These are phyloP conservation scores for Polytolypa hystricis DNA, from an alignment of 2,329 filamentous ascomycete genomes.

Conservation along the genomic window DNA sequence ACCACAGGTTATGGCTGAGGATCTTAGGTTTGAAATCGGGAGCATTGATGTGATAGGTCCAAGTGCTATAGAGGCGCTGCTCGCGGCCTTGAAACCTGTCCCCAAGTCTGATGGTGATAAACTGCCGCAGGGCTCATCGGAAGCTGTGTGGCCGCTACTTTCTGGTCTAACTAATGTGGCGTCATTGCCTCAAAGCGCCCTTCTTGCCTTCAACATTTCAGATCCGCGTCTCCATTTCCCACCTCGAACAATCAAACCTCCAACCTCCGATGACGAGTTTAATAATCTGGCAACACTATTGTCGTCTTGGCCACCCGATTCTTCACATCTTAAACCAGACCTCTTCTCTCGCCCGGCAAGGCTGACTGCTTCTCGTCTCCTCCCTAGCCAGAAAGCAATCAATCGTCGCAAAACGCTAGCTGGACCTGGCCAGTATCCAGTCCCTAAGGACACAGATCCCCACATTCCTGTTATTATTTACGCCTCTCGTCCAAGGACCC, in stretches of 20 bases:
- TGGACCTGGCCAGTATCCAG: conserved; percentile 51
- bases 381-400: conserved; percentile 67
- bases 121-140: conserved; percentile 20
- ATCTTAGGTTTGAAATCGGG: conserved; percentile 60
- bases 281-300: conserved; percentile 48
- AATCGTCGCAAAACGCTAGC: conserved; percentile 61
- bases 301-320: conserved; percentile 57
- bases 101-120: conserved; percentile 22
- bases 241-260: conserved; percentile 44
- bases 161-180: conserved; percentile 53
- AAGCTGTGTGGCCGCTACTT: conserved; percentile 32
- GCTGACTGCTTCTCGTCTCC: conserved; percentile 51
- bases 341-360: conserved; percentile 62
- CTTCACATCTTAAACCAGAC: conserved; percentile 29
- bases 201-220: conserved; percentile 60
- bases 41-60: conserved; percentile 62
- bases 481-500: conserved; percentile 39
- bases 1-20: conserved; percentile 51
- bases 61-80: conserved; percentile 65
- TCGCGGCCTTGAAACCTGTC: conserved; percentile 52
- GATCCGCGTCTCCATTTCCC: conserved; percentile 77
- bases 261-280: conserved; percentile 25
- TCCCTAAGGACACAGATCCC: conserved; percentile 52
- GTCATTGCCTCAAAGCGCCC: conserved; percentile 55
- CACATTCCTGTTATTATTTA: conserved; percentile 66